A percentile compares a stretch with the other conserved stretches of the same genome.
Evolutionary conservation across 116 monocot genomes (phyloP).

Genomic region (Cymodocea nodosa): DNA sequence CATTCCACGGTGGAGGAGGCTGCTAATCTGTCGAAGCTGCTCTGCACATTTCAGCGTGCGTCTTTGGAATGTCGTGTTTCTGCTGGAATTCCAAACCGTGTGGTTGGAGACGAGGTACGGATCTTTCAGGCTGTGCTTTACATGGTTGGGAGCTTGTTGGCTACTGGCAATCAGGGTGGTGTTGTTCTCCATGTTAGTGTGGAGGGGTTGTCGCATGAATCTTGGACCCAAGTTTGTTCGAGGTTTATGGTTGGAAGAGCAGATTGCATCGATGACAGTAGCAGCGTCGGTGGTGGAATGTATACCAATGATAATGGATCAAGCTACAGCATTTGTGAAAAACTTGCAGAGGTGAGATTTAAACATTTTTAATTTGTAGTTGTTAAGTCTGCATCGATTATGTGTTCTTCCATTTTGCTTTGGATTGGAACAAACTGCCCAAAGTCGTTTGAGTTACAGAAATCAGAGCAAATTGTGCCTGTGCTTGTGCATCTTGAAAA

Average conservation of each 20-base stretch:
- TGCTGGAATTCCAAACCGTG: constrained; percentile 19
- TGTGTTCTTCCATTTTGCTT: too few species aligned
- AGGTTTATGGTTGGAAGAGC: constrained; percentile 5
- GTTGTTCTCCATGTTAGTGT: constrained; percentile 1
- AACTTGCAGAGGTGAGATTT: constrained; percentile 11
- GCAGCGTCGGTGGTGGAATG: not conserved
- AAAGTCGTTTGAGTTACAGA: too few species aligned
- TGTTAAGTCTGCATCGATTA: too few species aligned
- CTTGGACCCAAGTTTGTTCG: constrained; percentile 9
- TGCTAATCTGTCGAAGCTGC: constrained; percentile 24
- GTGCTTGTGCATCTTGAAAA: too few species aligned
- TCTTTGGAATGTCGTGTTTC: constrained; percentile 21
- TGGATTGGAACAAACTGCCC: too few species aligned
- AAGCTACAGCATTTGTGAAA: constrained; percentile 2
- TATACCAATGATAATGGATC: not conserved
- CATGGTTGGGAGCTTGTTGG: constrained; percentile 30
- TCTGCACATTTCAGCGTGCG: constrained; percentile 26
- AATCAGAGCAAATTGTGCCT: too few species aligned
- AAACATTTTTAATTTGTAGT: too few species aligned
- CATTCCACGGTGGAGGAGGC: constrained; percentile 37
- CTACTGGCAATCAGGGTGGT: constrained; percentile 14
- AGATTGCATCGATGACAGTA: not conserved
- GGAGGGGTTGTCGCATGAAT: constrained; percentile 3
- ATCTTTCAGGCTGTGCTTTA: constrained; percentile 38
- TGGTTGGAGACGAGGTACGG: constrained; percentile 47